phyloP scores from a whole-genome alignment of 139 green algal species.

The Chlamydomonas sp. region DNA sequence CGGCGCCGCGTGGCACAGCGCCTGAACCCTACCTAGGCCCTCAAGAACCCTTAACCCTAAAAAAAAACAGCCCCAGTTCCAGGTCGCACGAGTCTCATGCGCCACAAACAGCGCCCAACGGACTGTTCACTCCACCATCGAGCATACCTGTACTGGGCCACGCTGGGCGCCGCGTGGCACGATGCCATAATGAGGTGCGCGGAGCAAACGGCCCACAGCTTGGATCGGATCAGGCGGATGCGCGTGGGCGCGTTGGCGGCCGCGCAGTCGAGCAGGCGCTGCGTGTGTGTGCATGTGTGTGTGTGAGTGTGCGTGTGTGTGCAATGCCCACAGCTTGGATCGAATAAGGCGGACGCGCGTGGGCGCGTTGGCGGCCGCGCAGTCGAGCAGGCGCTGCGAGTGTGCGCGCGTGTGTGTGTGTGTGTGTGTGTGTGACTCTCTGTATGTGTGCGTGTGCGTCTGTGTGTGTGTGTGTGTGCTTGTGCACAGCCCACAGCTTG shows the following conservation, averaged over 20 bases:
- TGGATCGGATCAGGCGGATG: constrained; percentile 80
- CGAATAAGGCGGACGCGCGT: constrained; percentile 81
- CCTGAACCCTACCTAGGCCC: no score
- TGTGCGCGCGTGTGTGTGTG: no score
- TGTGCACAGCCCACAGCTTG: constrained; percentile 82
- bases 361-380: constrained; percentile 75
- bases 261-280: constrained; percentile 61
- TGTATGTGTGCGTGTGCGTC: no score
- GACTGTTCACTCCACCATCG: neutral
- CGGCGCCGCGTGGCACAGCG: constrained; percentile 60
- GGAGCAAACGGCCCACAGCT: constrained; percentile 73
- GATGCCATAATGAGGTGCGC: constrained; percentile 75
- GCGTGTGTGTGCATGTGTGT: no score
- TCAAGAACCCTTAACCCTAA: no score
- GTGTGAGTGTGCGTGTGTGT: no score
- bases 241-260: constrained; percentile 76
- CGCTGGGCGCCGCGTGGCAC: constrained; percentile 55
- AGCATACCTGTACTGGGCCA: constrained; percentile 48
- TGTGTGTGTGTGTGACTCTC: no score
- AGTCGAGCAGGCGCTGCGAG: constrained; percentile 60
- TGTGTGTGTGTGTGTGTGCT: no score
- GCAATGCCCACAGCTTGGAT: constrained; percentile 78
- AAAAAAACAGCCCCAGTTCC: no score
- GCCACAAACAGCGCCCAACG: no score
- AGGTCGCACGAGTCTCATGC: neutral